These are phyloP conservation scores for Aspergillus sojae DNA, from an alignment of 2,329 filamentous ascomycete species.

Conservation along the genomic window DNA sequence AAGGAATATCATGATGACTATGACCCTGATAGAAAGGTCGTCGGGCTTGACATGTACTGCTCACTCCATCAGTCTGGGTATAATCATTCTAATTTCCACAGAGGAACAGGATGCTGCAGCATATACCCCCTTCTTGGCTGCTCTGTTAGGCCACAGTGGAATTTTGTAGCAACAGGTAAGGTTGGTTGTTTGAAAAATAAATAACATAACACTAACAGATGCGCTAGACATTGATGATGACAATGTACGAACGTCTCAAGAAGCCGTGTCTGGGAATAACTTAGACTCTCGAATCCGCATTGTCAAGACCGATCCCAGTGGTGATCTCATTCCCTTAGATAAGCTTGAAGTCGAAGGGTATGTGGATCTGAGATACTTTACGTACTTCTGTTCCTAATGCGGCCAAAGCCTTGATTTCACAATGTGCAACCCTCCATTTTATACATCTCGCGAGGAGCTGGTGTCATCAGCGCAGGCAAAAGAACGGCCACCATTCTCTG, in stretches of 20 bases:
- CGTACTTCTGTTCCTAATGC: conserved; percentile 12
- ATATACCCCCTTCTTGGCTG: conserved; percentile 89
- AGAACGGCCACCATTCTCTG: conserved; percentile 67
- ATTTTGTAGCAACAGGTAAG: conserved; percentile 67
- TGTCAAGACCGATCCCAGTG: conserved; percentile 55
- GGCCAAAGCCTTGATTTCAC: conserved; percentile 69
- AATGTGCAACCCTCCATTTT: conserved; percentile 97
- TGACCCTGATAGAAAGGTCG: conserved; percentile 57
- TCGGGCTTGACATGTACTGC: conserved; percentile 73
- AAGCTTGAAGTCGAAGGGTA: conserved; percentile 30
- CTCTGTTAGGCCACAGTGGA: conserved; percentile 68
- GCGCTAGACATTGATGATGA: conserved; percentile 70
- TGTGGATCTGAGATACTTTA: neutral
- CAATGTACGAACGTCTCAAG: conserved; percentile 66
- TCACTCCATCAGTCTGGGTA: neutral
- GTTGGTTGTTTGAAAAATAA: neutral
- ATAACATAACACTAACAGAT: neutral
- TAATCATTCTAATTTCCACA: conserved; percentile 32
- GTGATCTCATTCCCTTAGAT: conserved; percentile 66
- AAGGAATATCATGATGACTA: conserved; percentile 53
- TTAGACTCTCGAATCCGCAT: conserved; percentile 67
- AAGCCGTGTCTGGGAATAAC: conserved; percentile 69
- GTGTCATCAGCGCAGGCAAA: conserved; percentile 67
- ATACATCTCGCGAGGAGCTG: conserved; percentile 73
- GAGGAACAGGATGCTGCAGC: conserved; percentile 83